Conservation (phyloP, 768 basidiomycete species). For the Trametopsis cervina region DNA sequence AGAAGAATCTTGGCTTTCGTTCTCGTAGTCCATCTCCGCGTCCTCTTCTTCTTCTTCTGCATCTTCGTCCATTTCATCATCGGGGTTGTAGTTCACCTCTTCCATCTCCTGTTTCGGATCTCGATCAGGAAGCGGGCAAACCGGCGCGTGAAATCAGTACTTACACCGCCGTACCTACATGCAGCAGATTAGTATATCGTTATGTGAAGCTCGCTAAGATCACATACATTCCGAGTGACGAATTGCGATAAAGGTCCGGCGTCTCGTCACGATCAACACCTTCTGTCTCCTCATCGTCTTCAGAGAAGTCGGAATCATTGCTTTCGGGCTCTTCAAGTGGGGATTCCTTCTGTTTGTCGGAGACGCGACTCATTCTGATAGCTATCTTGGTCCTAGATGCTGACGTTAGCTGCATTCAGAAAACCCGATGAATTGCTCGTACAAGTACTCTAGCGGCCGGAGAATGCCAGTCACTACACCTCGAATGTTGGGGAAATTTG, state of each 20-base stretch:
- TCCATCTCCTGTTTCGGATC: constrained; percentile 66
- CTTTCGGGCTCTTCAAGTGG: constrained; percentile 37
- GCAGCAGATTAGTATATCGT: background rate
- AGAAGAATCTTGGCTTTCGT: constrained; percentile 78
- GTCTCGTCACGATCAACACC: constrained; percentile 66
- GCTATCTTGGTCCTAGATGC: constrained; percentile 81
- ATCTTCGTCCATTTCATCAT: constrained; percentile 77
- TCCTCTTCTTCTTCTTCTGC: constrained; percentile 80
- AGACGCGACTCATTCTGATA: constrained; percentile 92
- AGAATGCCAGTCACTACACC: constrained; percentile 82
- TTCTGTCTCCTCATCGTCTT: constrained; percentile 54
- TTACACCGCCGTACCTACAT: constrained; percentile 68
- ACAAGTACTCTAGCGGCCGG: constrained; percentile 87
- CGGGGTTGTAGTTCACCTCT: constrained; percentile 58
- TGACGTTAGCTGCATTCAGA: constrained; percentile 11
- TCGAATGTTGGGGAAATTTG: constrained; percentile 91
- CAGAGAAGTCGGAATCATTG: constrained; percentile 41
- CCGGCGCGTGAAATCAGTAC: constrained; percentile 25
- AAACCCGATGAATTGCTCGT: constrained; percentile 24
- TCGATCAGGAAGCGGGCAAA: constrained; percentile 6
- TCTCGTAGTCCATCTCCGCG: constrained; percentile 83
- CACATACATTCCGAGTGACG: constrained; percentile 85
- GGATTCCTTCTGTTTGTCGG: constrained; percentile 56
- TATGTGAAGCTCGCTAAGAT: no score
- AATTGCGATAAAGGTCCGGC: constrained; percentile 92